phyloP scores from a whole-genome alignment of 441 rosid species.

The Biscutella laevigata region DNA sequence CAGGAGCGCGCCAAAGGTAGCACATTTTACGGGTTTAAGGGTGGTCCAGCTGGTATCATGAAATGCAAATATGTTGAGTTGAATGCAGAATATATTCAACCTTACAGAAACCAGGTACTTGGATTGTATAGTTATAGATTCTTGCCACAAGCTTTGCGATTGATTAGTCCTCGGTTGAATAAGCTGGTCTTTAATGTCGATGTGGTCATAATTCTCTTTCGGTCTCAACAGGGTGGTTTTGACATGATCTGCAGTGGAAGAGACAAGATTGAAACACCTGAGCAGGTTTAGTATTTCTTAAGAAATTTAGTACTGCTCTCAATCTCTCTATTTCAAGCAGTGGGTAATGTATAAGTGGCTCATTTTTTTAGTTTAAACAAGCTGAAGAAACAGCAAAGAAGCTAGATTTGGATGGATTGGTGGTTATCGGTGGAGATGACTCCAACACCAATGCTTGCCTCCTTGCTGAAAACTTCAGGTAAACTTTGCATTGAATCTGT shows the following conservation, averaged over 20 bases:
- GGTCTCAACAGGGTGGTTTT: constrained; percentile 72
- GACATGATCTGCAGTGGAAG: constrained; percentile 99
- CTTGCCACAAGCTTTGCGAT: neutral
- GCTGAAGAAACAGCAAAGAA: constrained; percentile 84
- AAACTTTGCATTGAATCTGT: neutral
- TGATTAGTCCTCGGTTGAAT: neutral
- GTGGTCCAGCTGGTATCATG: constrained; percentile 99
- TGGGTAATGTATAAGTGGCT: constrained; percentile 5
- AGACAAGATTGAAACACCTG: constrained; percentile 97
- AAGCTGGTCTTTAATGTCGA: neutral
- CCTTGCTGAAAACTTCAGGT: constrained; percentile 97
- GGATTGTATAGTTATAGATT: neutral
- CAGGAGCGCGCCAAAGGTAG: constrained; percentile 78
- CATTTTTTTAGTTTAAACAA: constrained; percentile 71
- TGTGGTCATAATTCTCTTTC: neutral
- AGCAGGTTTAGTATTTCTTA: constrained; percentile 48
- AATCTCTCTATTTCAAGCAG: neutral
- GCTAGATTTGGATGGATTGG: constrained; percentile 88
- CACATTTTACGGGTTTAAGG: constrained; percentile 74
- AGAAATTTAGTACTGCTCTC: neutral
- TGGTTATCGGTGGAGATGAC: constrained; percentile 99
- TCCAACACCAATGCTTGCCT: constrained; percentile 99
- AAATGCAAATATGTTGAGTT: constrained; percentile 82
- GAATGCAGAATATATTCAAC: constrained; percentile 58
- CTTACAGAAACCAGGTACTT: constrained; percentile 85